Conservation (phyloP, 331 rosid genomes). For the Dryas integrifolia region DNA sequence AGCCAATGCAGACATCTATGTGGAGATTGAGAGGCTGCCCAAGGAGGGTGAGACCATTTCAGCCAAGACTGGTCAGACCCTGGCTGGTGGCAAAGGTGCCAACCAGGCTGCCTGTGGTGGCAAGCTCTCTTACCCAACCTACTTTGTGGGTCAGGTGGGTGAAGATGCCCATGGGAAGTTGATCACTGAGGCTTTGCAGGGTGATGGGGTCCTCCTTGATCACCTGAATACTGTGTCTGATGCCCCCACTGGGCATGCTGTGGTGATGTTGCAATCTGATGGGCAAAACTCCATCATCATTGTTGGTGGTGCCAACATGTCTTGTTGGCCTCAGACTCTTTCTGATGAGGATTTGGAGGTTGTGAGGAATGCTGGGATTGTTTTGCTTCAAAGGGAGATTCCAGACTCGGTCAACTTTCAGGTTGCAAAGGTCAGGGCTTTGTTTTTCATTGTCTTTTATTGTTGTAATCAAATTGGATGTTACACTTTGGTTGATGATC, state of each 20-base stretch:
- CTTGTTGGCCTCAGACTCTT: conserved; percentile 58
- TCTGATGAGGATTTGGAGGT: conserved; percentile 49
- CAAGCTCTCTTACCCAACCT: conserved; percentile 68
- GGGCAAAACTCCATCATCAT: conserved; percentile 84
- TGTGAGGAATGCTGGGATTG: conserved; percentile 67
- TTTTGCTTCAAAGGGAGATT: conserved; percentile 90
- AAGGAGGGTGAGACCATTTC: conserved; percentile 66
- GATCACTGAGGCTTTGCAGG: conserved; percentile 46
- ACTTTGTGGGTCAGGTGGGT: conserved; percentile 84
- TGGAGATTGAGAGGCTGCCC: conserved; percentile 73
- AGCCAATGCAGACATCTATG: conserved; percentile 82
- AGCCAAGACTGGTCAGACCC: conserved; percentile 68
- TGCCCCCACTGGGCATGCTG: conserved; percentile 77
- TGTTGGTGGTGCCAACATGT: conserved; percentile 85
- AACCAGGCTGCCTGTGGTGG: conserved; percentile 82
- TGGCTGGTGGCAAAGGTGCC: conserved; percentile 85
- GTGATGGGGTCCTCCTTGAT: conserved; percentile 57
- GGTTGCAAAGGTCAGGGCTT: conserved; percentile 71
- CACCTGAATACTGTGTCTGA: conserved; percentile 34
- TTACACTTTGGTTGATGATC: background rate
- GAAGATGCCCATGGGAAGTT: conserved; percentile 69
- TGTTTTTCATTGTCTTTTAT: background rate
- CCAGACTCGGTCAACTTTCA: conserved; percentile 76
- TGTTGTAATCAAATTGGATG: background rate
- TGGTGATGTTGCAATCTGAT: conserved; percentile 73